Base-by-base conservation (phyloP, 768 basidiomycete species). In the Strobilomyces confusus region DNA sequence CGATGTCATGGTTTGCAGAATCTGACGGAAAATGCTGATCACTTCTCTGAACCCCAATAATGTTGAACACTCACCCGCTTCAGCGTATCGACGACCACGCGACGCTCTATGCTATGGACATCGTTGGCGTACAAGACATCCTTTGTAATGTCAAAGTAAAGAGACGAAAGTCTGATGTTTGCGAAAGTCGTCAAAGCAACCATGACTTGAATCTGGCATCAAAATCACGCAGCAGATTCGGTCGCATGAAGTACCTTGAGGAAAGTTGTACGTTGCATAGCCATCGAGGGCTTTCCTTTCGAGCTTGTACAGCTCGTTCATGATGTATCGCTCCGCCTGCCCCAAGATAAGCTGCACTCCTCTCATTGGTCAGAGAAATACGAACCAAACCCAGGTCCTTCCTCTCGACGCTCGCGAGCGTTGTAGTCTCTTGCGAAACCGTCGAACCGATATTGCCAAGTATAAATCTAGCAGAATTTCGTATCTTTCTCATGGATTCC, bases 111-210 rank as follows among this genome's bases (percentile, higher is more conserved):
- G 54, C 80, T 79, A 20, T 75, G 60, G 3, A 70, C 50, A 9
- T 72, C 64, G 60, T 89, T 78, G 32, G 91, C 89, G 63, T 99
- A 98, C 11, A 99, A 72, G 42, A 80, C 79, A 68, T 98, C 95
- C 68, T 97, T 97, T 32, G 84, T 89, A 45, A 90, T 84, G 63
- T 95, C 93, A 57, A 98, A 91, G 70, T 98, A 98, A 30, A 95
- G 72, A 0, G 92, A 86, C 0, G 95, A 98, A 20, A 98, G 77
- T 0, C 88, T 90, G 54, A 84, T 77, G 62, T 92, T 92, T 26
- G 84, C 80, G 58, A 97, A 98, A 58, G 86, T 81, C 36, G 78
- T 80, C 13, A 95, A 68, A 9, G 87, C 74, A 49, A 76, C 82
- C 59, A 89, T 78, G 34, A 91, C 92, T 95, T 56, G 36, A 56